Evolutionary conservation across 306 rosid species (phyloP).

Genomic region (Canavalia gladiata): DNA sequence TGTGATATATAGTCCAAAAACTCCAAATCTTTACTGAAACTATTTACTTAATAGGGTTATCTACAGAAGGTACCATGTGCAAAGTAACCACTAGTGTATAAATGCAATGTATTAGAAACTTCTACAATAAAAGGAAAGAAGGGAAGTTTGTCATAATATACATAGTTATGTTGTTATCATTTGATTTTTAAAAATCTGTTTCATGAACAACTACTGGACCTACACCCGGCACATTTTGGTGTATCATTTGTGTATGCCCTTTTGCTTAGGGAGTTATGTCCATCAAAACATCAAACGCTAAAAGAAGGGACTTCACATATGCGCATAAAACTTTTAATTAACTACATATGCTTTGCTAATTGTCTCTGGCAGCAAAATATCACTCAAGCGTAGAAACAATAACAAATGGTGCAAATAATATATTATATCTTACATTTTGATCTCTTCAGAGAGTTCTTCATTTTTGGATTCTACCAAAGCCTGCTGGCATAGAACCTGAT

Average conservation of each 20-base stretch:
- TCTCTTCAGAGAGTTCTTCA: conserved; percentile 79
- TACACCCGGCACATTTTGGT: conserved; percentile 8
- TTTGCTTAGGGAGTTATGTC: conserved; percentile 20
- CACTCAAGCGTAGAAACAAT: conserved; percentile 3
- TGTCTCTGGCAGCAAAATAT: conserved; percentile 23
- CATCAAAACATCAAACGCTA: not conserved
- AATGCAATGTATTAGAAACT: not conserved
- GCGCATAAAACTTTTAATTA: not conserved
- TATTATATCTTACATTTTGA: conserved; percentile 61
- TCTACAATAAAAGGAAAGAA: conserved; percentile 7
- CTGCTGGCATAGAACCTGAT: conserved; percentile 87
- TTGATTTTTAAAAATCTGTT: conserved; percentile 2
- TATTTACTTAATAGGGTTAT: not conserved
- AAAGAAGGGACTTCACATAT: conserved; percentile 7
- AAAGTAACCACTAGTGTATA: not conserved
- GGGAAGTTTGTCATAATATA: not conserved
- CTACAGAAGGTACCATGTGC: not conserved
- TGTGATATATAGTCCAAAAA: not conserved
- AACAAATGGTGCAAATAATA: conserved; percentile 2
- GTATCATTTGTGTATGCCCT: conserved; percentile 16
- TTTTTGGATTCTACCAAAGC: conserved; percentile 80
- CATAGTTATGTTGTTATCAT: conserved; percentile 10
- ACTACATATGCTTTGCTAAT: conserved; percentile 7
- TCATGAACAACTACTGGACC: conserved; percentile 24
- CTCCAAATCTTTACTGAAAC: conserved; percentile 4